phyloP scores from a whole-genome alignment of 192 early-diverging fungal species.

The Pilaira anomala region DNA sequence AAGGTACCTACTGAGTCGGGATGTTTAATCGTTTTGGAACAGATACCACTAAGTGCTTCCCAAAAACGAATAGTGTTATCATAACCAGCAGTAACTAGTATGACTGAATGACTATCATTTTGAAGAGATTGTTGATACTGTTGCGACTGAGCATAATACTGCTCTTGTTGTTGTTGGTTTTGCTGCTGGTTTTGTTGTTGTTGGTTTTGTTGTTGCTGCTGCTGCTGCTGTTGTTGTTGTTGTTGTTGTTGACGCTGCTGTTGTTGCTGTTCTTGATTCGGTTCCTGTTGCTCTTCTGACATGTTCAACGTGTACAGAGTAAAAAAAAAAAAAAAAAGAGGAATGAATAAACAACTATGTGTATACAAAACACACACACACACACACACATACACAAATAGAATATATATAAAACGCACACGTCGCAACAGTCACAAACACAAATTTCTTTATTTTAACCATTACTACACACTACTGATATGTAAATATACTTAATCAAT shows the following conservation, averaged over 20 bases:
- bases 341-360: too few relatives aligned
- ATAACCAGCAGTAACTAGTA: constrained; percentile 73
- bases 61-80: constrained; percentile 74
- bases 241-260: constrained; percentile 13
- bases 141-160: constrained; percentile 36
- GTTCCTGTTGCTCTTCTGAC: not conserved
- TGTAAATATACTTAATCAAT: not conserved
- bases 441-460: too few relatives aligned
- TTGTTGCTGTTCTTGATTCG: not conserved
- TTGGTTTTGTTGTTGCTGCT: constrained; percentile 37
- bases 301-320: not conserved
- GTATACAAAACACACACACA: too few relatives aligned
- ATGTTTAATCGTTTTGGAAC: constrained; percentile 72
- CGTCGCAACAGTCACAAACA: too few relatives aligned
- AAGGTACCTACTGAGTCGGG: constrained; percentile 64
- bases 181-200: constrained; percentile 13
- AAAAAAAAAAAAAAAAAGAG: not conserved
- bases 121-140: constrained; percentile 40
- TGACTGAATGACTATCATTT: constrained; percentile 53
- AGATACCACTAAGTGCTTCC: constrained; percentile 67
- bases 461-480: not conserved
- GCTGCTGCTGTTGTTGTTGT: constrained; percentile 35
- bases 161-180: constrained; percentile 12
- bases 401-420: not conserved
- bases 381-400: not conserved